Evolutionary conservation across 2,329 filamentous ascomycete genomes (phyloP), one percentile per base, ranked within the genome.

Genomic region (Pseudogymnoascus sp.): DNA sequence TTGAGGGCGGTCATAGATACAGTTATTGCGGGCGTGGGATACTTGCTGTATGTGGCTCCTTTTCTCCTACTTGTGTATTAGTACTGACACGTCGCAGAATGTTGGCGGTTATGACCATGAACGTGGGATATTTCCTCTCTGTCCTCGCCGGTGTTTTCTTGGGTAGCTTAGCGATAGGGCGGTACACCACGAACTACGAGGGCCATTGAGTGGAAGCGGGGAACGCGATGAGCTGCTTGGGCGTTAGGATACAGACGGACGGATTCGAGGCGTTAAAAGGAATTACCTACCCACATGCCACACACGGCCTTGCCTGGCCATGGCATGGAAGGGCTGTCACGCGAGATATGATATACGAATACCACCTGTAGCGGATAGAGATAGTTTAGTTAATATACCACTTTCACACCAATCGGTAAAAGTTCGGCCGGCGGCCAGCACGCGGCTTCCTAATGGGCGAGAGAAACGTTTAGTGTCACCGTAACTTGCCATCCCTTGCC

Each of bases 41-140:
- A 96, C 75, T 76, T 96, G 32, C 84, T 96, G 91, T 96, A 76
- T 81, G 90, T 85, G 34, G 41, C 20, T 37, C 59, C 8, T 41
- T 28, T 11, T 39, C 25, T 28, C 20, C 9, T 64, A 28, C 30
- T 54, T 25, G 34, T 12, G 4, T 8, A 1, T 34, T 63, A 61
- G 22, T 65, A 68, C 60, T 58, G 9, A 58, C 37, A 14, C 1
- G 18, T 9, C 58, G 16, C 67, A 96, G 91, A 63, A 96, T 96
- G 91, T 77, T 96, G 75, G 90, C 89, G 12, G 88, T 95, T 70
- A 96, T 94, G 90, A 92, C 89, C 1, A 84, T 90, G 77, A 94
- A 94, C 68, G 82, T 93, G 14, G 90, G 90, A 11, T 94, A 94
- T 72, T 93, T 93, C 72, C 74, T 91, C 60, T 91, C 89, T 0